These are phyloP conservation scores for Triticum urartu DNA, from an alignment of 176 grass and related monocot species.

Conservation along the genomic window DNA sequence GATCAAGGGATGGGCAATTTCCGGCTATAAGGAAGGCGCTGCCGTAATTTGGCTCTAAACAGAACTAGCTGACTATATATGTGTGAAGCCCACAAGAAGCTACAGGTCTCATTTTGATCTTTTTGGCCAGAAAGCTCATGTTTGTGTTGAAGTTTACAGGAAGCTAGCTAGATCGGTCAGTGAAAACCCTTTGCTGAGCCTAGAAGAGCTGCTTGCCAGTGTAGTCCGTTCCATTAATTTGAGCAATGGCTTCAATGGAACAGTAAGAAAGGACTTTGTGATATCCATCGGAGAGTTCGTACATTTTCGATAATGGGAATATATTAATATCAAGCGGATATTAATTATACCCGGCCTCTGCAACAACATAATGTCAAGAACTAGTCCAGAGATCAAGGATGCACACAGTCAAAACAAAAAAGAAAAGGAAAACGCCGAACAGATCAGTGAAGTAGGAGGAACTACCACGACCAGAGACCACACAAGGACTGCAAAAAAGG, in stretches of 20 bases:
- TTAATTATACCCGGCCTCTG: too few relatives aligned
- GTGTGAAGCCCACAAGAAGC: constrained; percentile 70
- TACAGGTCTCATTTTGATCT: constrained; percentile 81
- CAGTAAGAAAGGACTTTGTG: constrained; percentile 70
- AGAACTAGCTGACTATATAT: constrained; percentile 86
- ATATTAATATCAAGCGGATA: too few relatives aligned
- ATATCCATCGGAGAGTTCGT: constrained; percentile 74
- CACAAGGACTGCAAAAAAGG: too few relatives aligned
- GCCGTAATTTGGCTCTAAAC: constrained; percentile 77
- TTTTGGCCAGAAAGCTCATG: constrained; percentile 70
- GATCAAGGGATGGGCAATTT: constrained; percentile 58
- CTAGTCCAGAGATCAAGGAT: too few relatives aligned
- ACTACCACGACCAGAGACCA: too few relatives aligned
- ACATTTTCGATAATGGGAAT: not conserved
- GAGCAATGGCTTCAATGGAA: constrained; percentile 47
- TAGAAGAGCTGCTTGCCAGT: constrained; percentile 72
- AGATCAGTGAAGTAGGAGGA: too few relatives aligned
- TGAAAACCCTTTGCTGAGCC: constrained; percentile 60
- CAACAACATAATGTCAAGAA: too few relatives aligned
- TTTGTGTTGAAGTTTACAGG: constrained; percentile 81
- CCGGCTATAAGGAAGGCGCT: constrained; percentile 90
- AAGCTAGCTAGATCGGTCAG: constrained; percentile 66
- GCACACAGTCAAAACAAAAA: too few relatives aligned
- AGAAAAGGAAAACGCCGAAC: too few relatives aligned
- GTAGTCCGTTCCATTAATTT: constrained; percentile 67